These are phyloP conservation scores for Colletotrichum godetiae DNA, from an alignment of 2,329 filamentous ascomycete species.

Conservation along the genomic window DNA sequence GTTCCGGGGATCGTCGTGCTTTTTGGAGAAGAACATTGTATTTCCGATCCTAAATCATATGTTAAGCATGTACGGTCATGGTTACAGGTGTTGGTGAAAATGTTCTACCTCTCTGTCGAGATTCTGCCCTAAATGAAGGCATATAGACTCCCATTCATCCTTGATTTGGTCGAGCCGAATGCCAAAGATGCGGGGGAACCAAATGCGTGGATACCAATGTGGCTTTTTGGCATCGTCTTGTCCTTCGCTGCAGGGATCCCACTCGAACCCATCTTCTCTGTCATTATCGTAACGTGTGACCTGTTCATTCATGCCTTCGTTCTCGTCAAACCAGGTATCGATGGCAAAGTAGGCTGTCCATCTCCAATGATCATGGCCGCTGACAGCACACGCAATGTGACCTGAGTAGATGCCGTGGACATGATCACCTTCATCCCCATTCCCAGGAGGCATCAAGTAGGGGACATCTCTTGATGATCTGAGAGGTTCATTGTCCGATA, in stretches of 20 bases:
- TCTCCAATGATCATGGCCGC: neutral
- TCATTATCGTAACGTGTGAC: neutral
- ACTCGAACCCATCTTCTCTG: neutral
- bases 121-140: neutral
- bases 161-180: neutral
- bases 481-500: neutral
- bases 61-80: no score
- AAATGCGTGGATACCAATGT: neutral
- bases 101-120: neutral
- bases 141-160: neutral
- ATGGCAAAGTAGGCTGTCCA: neutral
- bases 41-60: no score
- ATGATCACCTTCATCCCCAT: fast-evolving
- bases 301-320: neutral
- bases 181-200: neutral
- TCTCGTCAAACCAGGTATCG: constrained; percentile 9
- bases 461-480: neutral
- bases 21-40: no score
- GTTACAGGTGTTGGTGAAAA: no score
- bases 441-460: neutral
- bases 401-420: neutral
- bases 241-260: neutral
- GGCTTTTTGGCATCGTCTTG: neutral
- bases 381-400: neutral
- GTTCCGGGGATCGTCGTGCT: no score